Base-by-base conservation (phyloP, 345 rosid genomes). In the Eucalyptus sp. region DNA sequence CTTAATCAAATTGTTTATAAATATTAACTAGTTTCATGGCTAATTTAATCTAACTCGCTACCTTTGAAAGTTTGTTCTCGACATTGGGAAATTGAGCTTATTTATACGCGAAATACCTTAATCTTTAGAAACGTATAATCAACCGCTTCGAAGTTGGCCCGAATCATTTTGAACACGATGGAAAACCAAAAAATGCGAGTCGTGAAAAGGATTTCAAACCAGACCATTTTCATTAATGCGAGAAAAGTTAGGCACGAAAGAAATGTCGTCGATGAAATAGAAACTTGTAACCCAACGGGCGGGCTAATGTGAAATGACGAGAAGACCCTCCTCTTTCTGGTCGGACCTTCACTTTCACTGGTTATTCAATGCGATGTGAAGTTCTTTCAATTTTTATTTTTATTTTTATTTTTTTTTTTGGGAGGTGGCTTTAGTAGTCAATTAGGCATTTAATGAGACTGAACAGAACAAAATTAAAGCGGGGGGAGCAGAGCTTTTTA, bases 401-500 rank as follows among this genome's bases (percentile, higher is more conserved):
- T 33, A 3, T 33, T 33, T 16, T 17, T n/a, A 4, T 31, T 16
- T 18, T 71, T 33, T 2, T 33, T 5, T 17, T 50, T 7, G 68
- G 17, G 68, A 12, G 50, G 68, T 56, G 29, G 29, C 29, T 56
- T 52, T n/a, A 13, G 49, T 27, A 10, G 60, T 14, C 52, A 31
- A 15, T 56, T 49, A 87, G 88, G 87, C 89, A 87, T 54, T 89
- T 90, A 84, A 89, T 91, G 89, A 92, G 90, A 71, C 83, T 91
- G 89, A 92, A 90, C 83, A 44, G 89, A 27, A 81, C 90, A 91
- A 60, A 95, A 95, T 95, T 20, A 76, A 37, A 37, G 81, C 4
- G 46, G 46, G 96, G 95, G 94, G 93, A 92, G 92, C 95, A 93
- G 87, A 88, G 89, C 81, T 68, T 80, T 88, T 90, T 56, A 56